Evolutionary conservation across 2,329 filamentous ascomycete species (phyloP).

Genomic region (Dactylonectria macrodidyma): DNA sequence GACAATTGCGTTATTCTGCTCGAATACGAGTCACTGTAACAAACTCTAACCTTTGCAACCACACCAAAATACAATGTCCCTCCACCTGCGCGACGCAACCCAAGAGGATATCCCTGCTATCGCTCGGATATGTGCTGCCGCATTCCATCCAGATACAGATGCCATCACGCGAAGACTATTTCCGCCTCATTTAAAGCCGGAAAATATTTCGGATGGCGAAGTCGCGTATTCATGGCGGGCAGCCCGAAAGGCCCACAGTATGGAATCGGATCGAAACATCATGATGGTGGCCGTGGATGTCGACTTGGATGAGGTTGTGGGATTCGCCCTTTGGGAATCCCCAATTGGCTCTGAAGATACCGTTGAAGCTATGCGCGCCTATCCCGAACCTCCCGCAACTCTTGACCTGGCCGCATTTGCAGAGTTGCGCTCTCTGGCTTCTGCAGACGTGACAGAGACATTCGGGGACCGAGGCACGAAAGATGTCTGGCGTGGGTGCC

Average conservation of each 20-base stretch:
- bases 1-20: too few relatives aligned
- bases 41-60: too few relatives aligned
- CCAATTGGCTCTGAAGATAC: background rate
- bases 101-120: constrained; percentile 18
- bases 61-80: constrained; percentile 1
- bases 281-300: constrained; percentile 14
- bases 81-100: constrained; percentile 4
- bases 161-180: constrained; percentile 12
- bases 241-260: constrained; percentile 23
- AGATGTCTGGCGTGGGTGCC: constrained; percentile 24
- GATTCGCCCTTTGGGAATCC: constrained; percentile 22
- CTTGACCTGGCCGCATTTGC: constrained; percentile 14
- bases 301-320: constrained; percentile 9
- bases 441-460: constrained; percentile 3
- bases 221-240: constrained; percentile 15
- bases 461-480: constrained; percentile 14
- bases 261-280: constrained; percentile 1
- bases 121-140: constrained; percentile 11
- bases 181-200: constrained; percentile 9
- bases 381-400: background rate
- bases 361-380: background rate
- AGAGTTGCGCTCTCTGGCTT: constrained; percentile 5
- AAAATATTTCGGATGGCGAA: background rate
- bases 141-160: constrained; percentile 25
- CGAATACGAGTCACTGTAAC: too few relatives aligned